Conservation (phyloP, 371 early-diverging fungal species). For the Mortierella sp. region DNA sequence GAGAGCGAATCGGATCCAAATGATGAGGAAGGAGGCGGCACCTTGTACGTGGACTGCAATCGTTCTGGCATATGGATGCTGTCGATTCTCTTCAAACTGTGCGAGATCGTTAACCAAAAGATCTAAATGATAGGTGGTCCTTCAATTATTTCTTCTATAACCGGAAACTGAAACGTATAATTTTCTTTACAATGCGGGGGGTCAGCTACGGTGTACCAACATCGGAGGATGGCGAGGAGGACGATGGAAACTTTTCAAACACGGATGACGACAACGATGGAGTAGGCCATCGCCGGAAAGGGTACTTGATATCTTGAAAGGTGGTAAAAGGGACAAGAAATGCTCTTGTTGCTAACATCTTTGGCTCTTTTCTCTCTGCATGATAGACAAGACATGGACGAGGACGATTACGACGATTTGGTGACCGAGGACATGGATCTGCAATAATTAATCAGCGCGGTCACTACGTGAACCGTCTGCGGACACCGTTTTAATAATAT, state of each 20-base stretch:
- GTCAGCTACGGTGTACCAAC: constrained; percentile 59
- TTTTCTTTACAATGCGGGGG: constrained; percentile 89
- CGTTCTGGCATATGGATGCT: no score
- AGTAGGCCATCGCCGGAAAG: constrained; percentile 36
- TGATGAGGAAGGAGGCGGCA: constrained; percentile 79
- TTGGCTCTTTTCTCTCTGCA: not conserved
- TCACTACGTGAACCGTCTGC: no score
- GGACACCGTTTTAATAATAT: no score
- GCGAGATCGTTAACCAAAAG: no score
- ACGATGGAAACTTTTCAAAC: constrained; percentile 39
- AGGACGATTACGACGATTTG: constrained; percentile 23
- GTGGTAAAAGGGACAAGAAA: no score
- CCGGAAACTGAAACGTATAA: constrained; percentile 86
- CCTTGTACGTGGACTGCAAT: constrained; percentile 45
- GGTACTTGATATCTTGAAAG: constrained; percentile 12
- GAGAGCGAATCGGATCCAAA: constrained; percentile 90
- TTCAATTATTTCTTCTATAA: constrained; percentile 96
- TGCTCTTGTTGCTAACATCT: not conserved
- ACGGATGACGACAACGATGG: constrained; percentile 38
- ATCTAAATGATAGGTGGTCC: constrained; percentile 74
- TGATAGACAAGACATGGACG: constrained; percentile 17
- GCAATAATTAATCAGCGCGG: no score
- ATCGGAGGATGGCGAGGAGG: constrained; percentile 29
- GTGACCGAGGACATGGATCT: constrained; percentile 52
- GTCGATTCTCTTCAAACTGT: no score